Percentiles rank a stretch among this genome's conserved stretches.
Evolutionary conservation across 1,139 yeast species (phyloP).

Genomic region (Yamadazyma triangularis): DNA sequence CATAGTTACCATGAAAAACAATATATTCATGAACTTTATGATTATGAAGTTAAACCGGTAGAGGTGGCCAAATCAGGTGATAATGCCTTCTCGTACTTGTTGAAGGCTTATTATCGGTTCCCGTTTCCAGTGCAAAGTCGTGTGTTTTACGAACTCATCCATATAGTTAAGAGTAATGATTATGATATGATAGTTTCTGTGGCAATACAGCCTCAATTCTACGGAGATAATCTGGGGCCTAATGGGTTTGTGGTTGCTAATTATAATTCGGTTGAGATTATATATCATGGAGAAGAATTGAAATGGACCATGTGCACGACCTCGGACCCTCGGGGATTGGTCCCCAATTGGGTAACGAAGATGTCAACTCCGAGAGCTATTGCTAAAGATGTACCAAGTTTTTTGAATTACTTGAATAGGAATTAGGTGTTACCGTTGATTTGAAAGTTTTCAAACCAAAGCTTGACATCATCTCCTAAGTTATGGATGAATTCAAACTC

Average conservation of each 20-base stretch:
- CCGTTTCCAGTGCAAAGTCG: constrained; percentile 47
- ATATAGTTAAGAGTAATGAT: constrained; percentile 18
- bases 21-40: constrained; percentile 28
- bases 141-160: constrained; percentile 58
- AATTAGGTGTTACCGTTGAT: constrained; percentile 13
- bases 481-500: constrained; percentile 38
- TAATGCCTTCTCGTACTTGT: constrained; percentile 13
- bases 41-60: constrained; percentile 16
- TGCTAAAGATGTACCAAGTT: constrained; percentile 64
- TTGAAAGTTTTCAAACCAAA: constrained; percentile 34
- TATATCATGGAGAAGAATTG: constrained; percentile 38
- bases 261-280: constrained; percentile 59
- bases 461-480: constrained; percentile 41
- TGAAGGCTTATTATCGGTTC: constrained; percentile 41
- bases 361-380: constrained; percentile 52
- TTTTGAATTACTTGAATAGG: no score
- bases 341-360: constrained; percentile 63
- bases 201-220: constrained; percentile 9
- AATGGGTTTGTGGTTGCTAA: constrained; percentile 30
- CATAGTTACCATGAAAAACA: constrained; percentile 33
- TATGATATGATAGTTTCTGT: constrained; percentile 9
- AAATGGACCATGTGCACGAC: constrained; percentile 64
- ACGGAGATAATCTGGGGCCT: constrained; percentile 5
- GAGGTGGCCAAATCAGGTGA: constrained; percentile 6
- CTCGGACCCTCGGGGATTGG: constrained; percentile 62